A percentile compares a stretch with the other conserved stretches of the same genome.
Evolutionary conservation across 257 asterid species (phyloP).

Genomic region (Cinchona pubescens): DNA sequence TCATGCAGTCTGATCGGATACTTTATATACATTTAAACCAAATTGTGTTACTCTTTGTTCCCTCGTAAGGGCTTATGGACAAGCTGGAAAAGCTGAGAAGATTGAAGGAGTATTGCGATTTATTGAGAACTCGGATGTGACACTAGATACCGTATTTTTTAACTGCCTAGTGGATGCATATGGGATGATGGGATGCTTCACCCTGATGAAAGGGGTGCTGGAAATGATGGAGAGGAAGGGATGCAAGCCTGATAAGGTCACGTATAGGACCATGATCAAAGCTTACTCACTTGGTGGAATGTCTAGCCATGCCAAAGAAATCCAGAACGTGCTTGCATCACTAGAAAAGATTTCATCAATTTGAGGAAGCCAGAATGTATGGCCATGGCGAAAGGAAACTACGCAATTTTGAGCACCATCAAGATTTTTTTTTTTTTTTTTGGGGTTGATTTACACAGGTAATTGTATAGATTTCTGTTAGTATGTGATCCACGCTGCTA

Average conservation of each 20-base stretch:
- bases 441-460: not conserved
- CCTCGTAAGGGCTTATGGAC: conserved; percentile 74
- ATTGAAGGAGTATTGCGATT: conserved; percentile 53
- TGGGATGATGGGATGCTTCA: conserved; percentile 84
- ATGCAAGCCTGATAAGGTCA: conserved; percentile 71
- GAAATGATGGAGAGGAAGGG: conserved; percentile 72
- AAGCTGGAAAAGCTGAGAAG: conserved; percentile 59
- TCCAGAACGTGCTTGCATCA: conserved; percentile 50
- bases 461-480: not conserved
- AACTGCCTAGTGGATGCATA: conserved; percentile 85
- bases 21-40: too few species aligned
- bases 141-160: conserved; percentile 70
- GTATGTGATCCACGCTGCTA: not conserved
- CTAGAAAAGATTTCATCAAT: conserved; percentile 13
- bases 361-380: not conserved
- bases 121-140: conserved; percentile 66
- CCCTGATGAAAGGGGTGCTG: conserved; percentile 74
- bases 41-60: conserved; percentile 82
- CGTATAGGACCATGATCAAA: conserved; percentile 77
- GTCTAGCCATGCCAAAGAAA: conserved; percentile 59
- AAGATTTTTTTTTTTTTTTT: not conserved
- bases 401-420: too few species aligned
- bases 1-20: conserved; percentile 87
- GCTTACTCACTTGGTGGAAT: conserved; percentile 57
- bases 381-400: too few species aligned